A percentile compares a stretch with the other conserved stretches of the same genome.
Evolutionary conservation across 805 yeast species (phyloP).

Genomic region (Maudiozyma bulderi): DNA sequence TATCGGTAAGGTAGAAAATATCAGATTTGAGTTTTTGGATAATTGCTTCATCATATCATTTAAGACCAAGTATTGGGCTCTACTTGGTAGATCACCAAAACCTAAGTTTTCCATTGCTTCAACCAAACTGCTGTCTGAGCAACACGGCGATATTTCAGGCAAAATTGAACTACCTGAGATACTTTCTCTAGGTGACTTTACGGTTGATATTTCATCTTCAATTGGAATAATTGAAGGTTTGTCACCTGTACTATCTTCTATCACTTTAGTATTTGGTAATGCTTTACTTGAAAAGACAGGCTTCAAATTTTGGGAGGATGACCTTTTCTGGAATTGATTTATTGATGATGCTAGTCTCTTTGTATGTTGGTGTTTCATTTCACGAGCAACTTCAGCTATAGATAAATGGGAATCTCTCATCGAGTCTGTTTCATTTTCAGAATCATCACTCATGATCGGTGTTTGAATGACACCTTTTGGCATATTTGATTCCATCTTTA

Average conservation of each 20-base stretch:
- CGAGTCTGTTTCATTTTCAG: constrained; percentile 25
- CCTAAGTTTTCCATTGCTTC: constrained; percentile 35
- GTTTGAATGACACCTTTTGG: constrained; percentile 28
- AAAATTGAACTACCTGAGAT: constrained; percentile 7
- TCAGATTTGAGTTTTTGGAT: constrained; percentile 56
- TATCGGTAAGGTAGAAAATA: constrained; percentile 84
- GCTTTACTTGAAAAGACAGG: constrained; percentile 66
- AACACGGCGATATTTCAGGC: constrained; percentile 26
- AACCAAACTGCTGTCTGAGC: constrained; percentile 27
- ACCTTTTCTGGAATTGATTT: neutral
- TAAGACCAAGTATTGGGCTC: constrained; percentile 79
- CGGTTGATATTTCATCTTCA: constrained; percentile 15
- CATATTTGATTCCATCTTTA: constrained; percentile 62
- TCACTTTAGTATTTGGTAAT: constrained; percentile 55
- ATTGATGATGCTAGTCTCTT: constrained; percentile 1
- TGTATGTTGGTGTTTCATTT: constrained; percentile 2
- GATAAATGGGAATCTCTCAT: constrained; percentile 9
- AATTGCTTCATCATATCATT: constrained; percentile 71
- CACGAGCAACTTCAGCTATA: constrained; percentile 6
- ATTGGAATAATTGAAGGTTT: constrained; percentile 58
- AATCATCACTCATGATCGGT: constrained; percentile 23
- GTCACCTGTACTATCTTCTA: constrained; percentile 60
- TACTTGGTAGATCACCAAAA: constrained; percentile 84
- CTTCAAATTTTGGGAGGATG: constrained; percentile 21
- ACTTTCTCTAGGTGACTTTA: neutral